A percentile compares a stretch with the other conserved stretches of the same genome.
These are phyloP conservation scores for Takashimella tepidaria DNA, from an alignment of 1,284 basidiomycete genomes.

Conservation along the genomic window DNA sequence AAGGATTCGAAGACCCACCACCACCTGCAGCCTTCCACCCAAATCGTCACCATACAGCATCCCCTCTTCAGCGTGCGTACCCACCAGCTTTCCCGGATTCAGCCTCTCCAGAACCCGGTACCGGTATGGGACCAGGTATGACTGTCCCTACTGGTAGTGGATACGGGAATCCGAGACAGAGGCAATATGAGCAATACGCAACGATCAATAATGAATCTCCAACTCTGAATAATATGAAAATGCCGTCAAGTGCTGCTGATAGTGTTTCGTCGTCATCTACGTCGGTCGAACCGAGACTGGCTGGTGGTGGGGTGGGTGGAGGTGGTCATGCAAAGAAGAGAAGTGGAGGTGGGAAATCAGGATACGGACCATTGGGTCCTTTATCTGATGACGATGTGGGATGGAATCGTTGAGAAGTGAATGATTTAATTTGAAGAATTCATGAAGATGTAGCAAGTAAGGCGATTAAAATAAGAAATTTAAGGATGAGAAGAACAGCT, in stretches of 20 bases:
- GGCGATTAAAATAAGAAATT: no score
- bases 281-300: constrained; percentile 21
- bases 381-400: constrained; percentile 25
- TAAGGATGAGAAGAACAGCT: no score
- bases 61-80: constrained; percentile 25
- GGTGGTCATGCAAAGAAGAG: constrained; percentile 41
- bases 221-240: constrained; percentile 5
- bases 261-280: constrained; percentile 11
- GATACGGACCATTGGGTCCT: constrained; percentile 41
- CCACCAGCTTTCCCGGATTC: constrained; percentile 14
- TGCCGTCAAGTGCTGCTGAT: constrained; percentile 1
- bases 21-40: constrained; percentile 17
- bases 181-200: background rate
- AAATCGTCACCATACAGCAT: constrained; percentile 19
- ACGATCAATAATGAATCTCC: constrained; percentile 2
- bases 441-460: no score
- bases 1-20: constrained; percentile 71
- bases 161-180: background rate
- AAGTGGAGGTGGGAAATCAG: constrained; percentile 25
- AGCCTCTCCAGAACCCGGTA: background rate
- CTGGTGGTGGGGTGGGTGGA: background rate
- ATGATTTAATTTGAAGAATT: background rate
- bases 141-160: background rate
- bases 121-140: constrained; percentile 9
- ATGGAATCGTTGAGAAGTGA: background rate